phyloP scores from a whole-genome alignment of 331 rosid species.

The Saraca asoca region DNA sequence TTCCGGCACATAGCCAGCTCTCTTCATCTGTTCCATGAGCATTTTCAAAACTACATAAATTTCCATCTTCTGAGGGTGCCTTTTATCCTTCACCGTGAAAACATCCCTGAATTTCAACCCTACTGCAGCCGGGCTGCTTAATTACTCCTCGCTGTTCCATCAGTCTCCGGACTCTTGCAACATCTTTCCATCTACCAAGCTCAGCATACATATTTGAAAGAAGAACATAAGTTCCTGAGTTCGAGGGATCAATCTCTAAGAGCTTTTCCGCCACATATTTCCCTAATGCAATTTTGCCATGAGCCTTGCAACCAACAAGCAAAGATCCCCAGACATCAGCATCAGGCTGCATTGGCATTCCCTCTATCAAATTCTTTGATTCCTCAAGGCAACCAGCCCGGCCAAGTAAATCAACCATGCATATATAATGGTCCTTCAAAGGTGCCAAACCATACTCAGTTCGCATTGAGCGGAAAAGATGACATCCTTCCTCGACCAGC shows the following conservation, averaged over 20 bases:
- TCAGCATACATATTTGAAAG: slow-evolving; percentile 80
- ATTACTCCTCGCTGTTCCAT: slow-evolving; percentile 55
- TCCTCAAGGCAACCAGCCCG: slow-evolving; percentile 61
- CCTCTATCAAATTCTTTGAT: slow-evolving; percentile 50
- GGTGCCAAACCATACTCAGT: slow-evolving; percentile 44
- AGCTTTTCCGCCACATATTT: slow-evolving; percentile 65
- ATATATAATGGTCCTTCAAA: slow-evolving; percentile 55
- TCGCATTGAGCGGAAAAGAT: slow-evolving; percentile 48
- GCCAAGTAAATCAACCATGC: slow-evolving; percentile 66
- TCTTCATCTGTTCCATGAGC: slow-evolving; percentile 59
- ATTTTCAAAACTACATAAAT: slow-evolving; percentile 46
- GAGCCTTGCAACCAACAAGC: slow-evolving; percentile 66
- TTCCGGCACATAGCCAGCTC: slow-evolving; percentile 54
- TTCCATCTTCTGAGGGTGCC: slow-evolving; percentile 50
- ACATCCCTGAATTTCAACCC: slow-evolving; percentile 61
- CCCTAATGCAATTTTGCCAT: slow-evolving; percentile 57
- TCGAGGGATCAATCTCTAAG: slow-evolving; percentile 59
- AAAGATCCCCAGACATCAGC: slow-evolving; percentile 64
- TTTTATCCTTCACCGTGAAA: slow-evolving; percentile 63
- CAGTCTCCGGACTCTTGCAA: slow-evolving; percentile 43
- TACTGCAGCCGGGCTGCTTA: slow-evolving; percentile 69
- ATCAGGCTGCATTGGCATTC: slow-evolving; percentile 63
- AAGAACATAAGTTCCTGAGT: slow-evolving; percentile 77
- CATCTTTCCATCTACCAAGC: slow-evolving; percentile 64
- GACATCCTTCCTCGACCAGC: slow-evolving; percentile 57